Evolutionary conservation across 805 yeast genomes (phyloP).

Genomic region (Kluyveromyces siamensis): DNA sequence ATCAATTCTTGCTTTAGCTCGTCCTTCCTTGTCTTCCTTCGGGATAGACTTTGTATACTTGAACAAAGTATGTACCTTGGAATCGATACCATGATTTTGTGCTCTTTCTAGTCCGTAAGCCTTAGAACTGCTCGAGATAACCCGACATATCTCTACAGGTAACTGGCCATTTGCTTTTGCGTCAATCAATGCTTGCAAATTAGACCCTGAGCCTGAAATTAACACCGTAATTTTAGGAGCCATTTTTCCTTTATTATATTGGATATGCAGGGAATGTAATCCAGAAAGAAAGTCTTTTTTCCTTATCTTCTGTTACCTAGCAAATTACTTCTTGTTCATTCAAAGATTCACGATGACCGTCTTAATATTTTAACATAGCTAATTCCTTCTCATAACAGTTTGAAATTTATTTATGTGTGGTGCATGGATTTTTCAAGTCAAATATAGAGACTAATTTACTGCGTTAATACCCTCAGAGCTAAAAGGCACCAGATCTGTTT

Average conservation of each 20-base stretch:
- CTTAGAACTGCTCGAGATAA: slow-evolving; percentile 74
- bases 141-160: slow-evolving; percentile 56
- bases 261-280: too few species aligned
- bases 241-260: neutral
- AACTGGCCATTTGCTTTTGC: slow-evolving; percentile 37
- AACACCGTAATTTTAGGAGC: slow-evolving; percentile 44
- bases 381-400: neutral
- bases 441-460: neutral
- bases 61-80: slow-evolving; percentile 62
- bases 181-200: slow-evolving; percentile 88
- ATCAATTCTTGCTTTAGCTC: slow-evolving; percentile 52
- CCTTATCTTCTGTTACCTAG: too few species aligned
- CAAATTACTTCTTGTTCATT: too few species aligned
- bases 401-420: neutral
- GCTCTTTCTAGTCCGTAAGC: slow-evolving; percentile 90
- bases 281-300: too few species aligned
- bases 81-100: slow-evolving; percentile 54
- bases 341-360: too few species aligned
- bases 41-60: slow-evolving; percentile 67
- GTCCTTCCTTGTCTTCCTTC: slow-evolving; percentile 50
- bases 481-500: neutral
- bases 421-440: neutral
- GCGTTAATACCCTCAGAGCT: neutral
- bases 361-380: neutral
- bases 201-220: slow-evolving; percentile 94